Evolutionary conservation across 2,329 filamentous ascomycete genomes (phyloP), one percentile per base, ranked within the genome.

Genomic region (Penicillium sp.): DNA sequence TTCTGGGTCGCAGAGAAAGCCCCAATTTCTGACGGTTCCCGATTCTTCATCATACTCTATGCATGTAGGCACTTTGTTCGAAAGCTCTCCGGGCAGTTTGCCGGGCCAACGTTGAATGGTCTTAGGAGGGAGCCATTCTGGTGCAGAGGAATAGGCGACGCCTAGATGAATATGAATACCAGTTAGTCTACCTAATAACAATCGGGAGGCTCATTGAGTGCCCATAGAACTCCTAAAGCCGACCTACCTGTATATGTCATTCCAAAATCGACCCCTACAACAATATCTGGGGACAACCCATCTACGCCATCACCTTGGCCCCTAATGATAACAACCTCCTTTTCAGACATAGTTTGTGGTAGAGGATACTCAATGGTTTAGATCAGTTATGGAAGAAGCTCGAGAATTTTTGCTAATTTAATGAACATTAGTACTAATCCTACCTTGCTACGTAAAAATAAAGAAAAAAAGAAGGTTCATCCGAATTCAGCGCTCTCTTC

Each of bases 71-170:
- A 76, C 75, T 64, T 77, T 78, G 63, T 77, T 77, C 17, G 69
- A 67, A 19, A 74, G 65, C 57, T 76, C 75, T 40, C 66, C 65
- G 26, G 67, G 65, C 19, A 72, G 62, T 54, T 69, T 73, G 4
- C 71, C 72, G 4, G 75, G 73, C 76, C 75, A 77, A 28, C 74
- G 71, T 58, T 77, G 76, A 47, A 78, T 73, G 6, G 72, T 71
- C 56, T 71, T 76, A 1, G 75, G 74, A 22, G 70, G 65, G 50
- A 60, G 56, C 76, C 76, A 78, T 65, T 74, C 71, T 35, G 76
- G 76, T 15, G 65, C 73, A 56, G 65, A 72, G 15, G 73, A 76
- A 62, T 77, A 78, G 42, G 76, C 75, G 40, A 78, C 75, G 8
- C 75, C 76, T 71, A 26, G 33, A n/a, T 37, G 10, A 60, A 47